Conservation (phyloP, 495 filamentous ascomycete species). For the Astrothelium subdiscretum region DNA sequence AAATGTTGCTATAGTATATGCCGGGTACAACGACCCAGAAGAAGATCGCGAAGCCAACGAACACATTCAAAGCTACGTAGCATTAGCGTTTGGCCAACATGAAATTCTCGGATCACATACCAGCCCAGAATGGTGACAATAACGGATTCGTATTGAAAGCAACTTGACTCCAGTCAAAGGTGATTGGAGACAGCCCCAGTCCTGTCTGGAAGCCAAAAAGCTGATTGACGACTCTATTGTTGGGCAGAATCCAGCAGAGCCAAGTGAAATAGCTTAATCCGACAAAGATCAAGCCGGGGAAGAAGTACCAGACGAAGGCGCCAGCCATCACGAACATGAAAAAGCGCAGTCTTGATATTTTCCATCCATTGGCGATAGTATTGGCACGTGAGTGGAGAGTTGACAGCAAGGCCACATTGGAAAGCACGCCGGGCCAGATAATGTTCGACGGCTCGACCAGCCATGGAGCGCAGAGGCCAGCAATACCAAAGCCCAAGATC, state of each 20-base stretch:
- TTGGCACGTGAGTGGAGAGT: constrained; percentile 80
- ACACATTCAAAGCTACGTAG: constrained; percentile 2
- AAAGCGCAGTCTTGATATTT: constrained; percentile 67
- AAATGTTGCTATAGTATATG: constrained; percentile 57
- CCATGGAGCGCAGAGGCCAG: constrained; percentile 63
- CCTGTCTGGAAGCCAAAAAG: constrained; percentile 60
- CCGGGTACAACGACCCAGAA: constrained; percentile 28
- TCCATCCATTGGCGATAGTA: constrained; percentile 71
- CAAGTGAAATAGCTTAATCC: constrained; percentile 85
- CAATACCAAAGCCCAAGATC: constrained; percentile 74
- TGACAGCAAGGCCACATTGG: constrained; percentile 76
- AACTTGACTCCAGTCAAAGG: constrained; percentile 90
- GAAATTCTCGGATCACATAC: constrained; percentile 5
- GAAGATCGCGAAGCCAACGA: constrained; percentile 27
- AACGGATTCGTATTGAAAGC: constrained; percentile 84
- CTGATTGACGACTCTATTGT: constrained; percentile 33
- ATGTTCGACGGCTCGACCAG: constrained; percentile 78
- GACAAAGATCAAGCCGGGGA: constrained; percentile 74
- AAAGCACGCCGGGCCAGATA: constrained; percentile 85
- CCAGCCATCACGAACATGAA: constrained; percentile 42
- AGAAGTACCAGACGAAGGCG: constrained; percentile 59
- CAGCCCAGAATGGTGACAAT: constrained; percentile 83
- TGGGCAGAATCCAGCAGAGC: constrained; percentile 79
- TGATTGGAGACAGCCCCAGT: constrained; percentile 73
- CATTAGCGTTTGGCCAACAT: constrained; percentile 14